Conservation (phyloP, 164 flowering plant species). For the Malania oleifera region DNA sequence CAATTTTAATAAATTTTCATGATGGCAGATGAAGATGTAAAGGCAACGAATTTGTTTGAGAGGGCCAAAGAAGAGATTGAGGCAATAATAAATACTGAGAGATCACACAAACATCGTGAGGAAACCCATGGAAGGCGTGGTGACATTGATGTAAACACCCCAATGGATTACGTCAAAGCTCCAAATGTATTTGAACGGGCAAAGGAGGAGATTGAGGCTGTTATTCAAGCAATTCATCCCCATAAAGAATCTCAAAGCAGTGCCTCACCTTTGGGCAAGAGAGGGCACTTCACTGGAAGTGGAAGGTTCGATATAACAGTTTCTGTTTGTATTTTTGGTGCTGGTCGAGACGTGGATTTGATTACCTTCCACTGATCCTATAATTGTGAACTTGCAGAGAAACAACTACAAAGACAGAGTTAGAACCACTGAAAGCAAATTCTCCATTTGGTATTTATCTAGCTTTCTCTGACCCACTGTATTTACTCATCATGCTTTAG, state of each 20-base stretch:
- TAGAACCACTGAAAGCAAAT: conserved; percentile 10
- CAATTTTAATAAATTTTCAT: too few relatives aligned
- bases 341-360: background rate
- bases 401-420: conserved; percentile 9
- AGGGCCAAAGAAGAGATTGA: conserved; percentile 28
- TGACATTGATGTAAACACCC: conserved; percentile 36
- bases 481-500: background rate
- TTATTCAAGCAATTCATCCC: conserved; percentile 32
- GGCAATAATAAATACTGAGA: conserved; percentile 14
- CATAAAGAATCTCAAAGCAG: conserved; percentile 26
- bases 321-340: background rate
- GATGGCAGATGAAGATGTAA: conserved; percentile 17
- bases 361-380: background rate
- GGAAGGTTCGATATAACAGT: conserved; percentile 6
- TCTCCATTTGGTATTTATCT: conserved; percentile 8
- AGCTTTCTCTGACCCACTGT: background rate
- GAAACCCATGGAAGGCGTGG: conserved; percentile 46
- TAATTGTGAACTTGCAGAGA: conserved; percentile 14
- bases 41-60: conserved; percentile 26
- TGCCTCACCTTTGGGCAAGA: background rate
- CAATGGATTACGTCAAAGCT: conserved; percentile 34
- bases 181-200: conserved; percentile 51
- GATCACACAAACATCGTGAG: conserved; percentile 27
- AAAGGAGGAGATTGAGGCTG: conserved; percentile 54
- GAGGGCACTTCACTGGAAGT: background rate